phyloP scores from a whole-genome alignment of 495 filamentous ascomycete species.

The Amphirosellinia nigrospora region DNA sequence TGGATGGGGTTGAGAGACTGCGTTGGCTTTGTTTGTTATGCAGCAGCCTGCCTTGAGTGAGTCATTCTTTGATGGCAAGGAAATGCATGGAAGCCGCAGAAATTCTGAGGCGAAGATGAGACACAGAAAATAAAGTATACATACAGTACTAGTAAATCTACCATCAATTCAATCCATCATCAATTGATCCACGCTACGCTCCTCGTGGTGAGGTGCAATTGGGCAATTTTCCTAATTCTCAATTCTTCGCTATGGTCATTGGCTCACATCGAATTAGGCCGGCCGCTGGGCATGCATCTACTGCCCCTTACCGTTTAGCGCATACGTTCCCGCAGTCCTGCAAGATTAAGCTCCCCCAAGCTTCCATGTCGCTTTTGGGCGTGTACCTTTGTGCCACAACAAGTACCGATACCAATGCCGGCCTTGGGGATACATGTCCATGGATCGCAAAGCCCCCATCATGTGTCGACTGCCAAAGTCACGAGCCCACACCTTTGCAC shows the following conservation, averaged over 20 bases:
- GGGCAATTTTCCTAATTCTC: slow-evolving; percentile 28
- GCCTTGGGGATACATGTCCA: slow-evolving; percentile 26
- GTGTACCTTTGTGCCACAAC: background rate
- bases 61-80: slow-evolving; percentile 26
- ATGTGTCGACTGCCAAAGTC: slow-evolving; percentile 40
- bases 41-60: slow-evolving; percentile 33
- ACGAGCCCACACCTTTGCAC: slow-evolving; percentile 31
- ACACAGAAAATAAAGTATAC: background rate
- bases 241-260: background rate
- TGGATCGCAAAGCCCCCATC: slow-evolving; percentile 27
- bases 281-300: background rate
- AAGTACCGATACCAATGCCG: slow-evolving; percentile 12
- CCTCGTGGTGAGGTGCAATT: slow-evolving; percentile 28
- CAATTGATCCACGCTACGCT: slow-evolving; percentile 22
- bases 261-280: background rate
- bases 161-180: too few relatives aligned
- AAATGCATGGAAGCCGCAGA: slow-evolving; percentile 17
- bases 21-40: slow-evolving; percentile 29
- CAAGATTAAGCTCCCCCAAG: too few relatives aligned
- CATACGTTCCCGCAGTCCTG: background rate
- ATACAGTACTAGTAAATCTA: too few relatives aligned
- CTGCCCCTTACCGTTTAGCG: background rate
- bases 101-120: slow-evolving; percentile 23
- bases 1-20: slow-evolving; percentile 10
- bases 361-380: too few relatives aligned